A percentile compares a stretch with the other conserved stretches of the same genome.
These are phyloP conservation scores for Ailanthus altissimus DNA, from an alignment of 345 rosid genomes.

Conservation along the genomic window DNA sequence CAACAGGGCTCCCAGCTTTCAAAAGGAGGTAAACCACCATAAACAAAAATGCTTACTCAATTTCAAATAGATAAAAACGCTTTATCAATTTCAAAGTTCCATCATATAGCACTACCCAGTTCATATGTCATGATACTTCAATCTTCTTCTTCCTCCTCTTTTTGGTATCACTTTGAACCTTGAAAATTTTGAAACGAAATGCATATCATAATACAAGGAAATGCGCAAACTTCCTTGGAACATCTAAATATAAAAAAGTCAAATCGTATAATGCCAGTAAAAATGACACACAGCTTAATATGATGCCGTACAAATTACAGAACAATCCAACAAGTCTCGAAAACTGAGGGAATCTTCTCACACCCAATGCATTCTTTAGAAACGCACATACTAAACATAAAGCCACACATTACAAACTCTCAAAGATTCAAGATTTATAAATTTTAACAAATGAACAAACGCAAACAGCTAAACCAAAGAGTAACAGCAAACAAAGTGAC, in stretches of 20 bases:
- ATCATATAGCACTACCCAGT: background rate
- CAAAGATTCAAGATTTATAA: background rate
- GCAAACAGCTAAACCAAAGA: background rate
- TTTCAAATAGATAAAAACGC: background rate
- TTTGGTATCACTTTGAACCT: background rate
- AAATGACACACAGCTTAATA: background rate
- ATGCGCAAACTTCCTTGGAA: background rate
- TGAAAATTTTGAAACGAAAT: background rate
- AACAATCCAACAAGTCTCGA: too few relatives aligned
- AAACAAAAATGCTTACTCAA: background rate
- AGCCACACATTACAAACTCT: background rate
- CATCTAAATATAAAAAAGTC: background rate
- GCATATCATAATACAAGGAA: background rate
- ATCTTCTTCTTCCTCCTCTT: background rate
- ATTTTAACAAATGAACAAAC: background rate
- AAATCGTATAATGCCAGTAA: background rate
- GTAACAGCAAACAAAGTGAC: conserved; percentile 1
- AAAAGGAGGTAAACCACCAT: background rate
- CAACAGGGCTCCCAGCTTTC: too few relatives aligned
- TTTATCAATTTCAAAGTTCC: background rate
- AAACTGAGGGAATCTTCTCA: too few relatives aligned
- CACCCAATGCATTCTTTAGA: background rate
- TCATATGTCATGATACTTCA: background rate
- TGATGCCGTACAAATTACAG: background rate
- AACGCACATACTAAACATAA: background rate